Evolutionary conservation across 306 rosid species (phyloP).

Genomic region (Morella rubra): DNA sequence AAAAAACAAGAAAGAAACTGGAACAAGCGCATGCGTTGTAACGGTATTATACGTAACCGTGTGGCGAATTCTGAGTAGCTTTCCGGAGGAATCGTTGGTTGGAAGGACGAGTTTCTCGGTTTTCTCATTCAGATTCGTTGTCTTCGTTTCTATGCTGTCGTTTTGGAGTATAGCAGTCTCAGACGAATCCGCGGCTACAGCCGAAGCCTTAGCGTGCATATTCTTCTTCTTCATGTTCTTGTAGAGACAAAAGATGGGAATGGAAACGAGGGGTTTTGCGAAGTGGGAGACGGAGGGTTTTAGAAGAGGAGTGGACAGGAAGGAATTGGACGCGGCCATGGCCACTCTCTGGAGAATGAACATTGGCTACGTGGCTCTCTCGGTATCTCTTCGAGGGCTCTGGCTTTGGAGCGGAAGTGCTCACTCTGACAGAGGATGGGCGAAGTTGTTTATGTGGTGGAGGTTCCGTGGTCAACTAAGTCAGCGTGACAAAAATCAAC

Average conservation of each 20-base stretch:
- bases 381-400: not conserved
- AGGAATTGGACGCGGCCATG: constrained; percentile 25
- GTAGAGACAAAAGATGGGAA: constrained; percentile 1
- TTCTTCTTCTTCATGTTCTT: constrained; percentile 17
- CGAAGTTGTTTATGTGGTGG: constrained; percentile 37
- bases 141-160: constrained; percentile 14
- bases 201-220: constrained; percentile 40
- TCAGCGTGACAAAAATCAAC: too few relatives aligned
- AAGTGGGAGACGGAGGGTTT: constrained; percentile 26
- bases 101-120: constrained; percentile 64
- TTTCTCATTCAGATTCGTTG: constrained; percentile 4
- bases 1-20: not conserved
- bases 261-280: constrained; percentile 31
- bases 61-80: constrained; percentile 87
- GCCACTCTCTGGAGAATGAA: constrained; percentile 58
- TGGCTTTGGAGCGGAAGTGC: not conserved
- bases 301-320: constrained; percentile 32
- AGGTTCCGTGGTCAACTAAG: constrained; percentile 11
- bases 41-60: constrained; percentile 48
- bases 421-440: not conserved
- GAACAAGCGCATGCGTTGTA: not conserved
- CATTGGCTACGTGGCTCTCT: constrained; percentile 14
- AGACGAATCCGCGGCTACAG: constrained; percentile 56
- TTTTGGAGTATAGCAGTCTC: constrained; percentile 28
- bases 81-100: constrained; percentile 72